A percentile compares a stretch with the other conserved stretches of the same genome.
phyloP scores from a whole-genome alignment of 164 flowering plant species.

The Chloranthus sessilifolius region DNA sequence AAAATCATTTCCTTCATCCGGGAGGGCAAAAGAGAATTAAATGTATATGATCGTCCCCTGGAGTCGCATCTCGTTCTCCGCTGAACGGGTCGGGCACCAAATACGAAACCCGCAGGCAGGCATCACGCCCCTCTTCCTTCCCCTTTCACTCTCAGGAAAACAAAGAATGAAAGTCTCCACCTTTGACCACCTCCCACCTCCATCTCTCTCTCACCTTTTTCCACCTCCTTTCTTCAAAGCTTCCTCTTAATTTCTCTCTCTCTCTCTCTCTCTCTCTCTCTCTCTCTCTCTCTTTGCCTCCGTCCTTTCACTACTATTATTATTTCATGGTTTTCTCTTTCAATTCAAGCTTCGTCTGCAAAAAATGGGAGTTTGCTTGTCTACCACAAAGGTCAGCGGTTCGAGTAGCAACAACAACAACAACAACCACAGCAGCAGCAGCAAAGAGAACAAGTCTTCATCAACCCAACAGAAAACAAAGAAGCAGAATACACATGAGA shows the following conservation, averaged over 20 bases:
- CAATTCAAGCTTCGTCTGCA: neutral
- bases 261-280: constrained; percentile 1
- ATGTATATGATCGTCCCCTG: too few species aligned
- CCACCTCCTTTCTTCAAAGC: constrained; percentile 11
- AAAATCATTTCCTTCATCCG: too few species aligned
- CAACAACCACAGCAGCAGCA: neutral
- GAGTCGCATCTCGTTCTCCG: too few species aligned
- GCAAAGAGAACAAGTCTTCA: constrained; percentile 12
- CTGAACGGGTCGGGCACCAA: too few species aligned
- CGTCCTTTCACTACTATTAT: neutral
- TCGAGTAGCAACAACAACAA: constrained; percentile 44
- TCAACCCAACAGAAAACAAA: constrained; percentile 9
- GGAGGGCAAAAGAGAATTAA: too few species aligned
- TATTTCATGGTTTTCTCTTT: neutral
- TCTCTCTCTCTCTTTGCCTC: constrained; percentile 6
- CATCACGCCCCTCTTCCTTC: constrained; percentile 8
- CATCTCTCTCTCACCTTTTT: too few species aligned
- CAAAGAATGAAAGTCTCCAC: constrained; percentile 9
- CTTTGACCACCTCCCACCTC: constrained; percentile 30
- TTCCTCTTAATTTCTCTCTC: constrained; percentile 9
- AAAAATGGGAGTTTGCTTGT: constrained; percentile 78
- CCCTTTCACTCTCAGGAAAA: neutral
- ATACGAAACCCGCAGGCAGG: too few species aligned
- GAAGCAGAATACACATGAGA: too few species aligned
- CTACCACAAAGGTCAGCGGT: constrained; percentile 65